Percentiles rank a stretch among this genome's conserved stretches.
Evolutionary conservation across 2,329 filamentous ascomycete genomes (phyloP).

Genomic region (Colletotrichum sublineola): DNA sequence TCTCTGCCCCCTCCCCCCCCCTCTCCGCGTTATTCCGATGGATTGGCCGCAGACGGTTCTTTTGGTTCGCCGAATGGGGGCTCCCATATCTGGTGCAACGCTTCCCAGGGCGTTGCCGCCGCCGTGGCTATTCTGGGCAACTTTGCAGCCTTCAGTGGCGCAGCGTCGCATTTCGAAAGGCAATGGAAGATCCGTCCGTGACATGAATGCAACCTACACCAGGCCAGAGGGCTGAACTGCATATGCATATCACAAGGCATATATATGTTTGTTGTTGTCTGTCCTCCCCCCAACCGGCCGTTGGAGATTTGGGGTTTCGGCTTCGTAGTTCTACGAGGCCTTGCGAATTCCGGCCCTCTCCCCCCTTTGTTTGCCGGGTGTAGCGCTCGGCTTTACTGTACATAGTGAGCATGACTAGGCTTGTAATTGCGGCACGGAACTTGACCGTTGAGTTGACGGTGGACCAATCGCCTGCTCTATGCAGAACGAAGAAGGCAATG

Average conservation of each 20-base stretch:
- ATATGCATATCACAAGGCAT: not conserved
- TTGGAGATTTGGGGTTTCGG: not conserved
- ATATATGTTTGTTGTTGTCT: too few species aligned
- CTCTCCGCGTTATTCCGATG: not conserved
- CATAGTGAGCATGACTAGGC: not conserved
- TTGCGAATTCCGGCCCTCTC: not conserved
- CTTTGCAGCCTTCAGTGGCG: not conserved
- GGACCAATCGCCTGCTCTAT: too few species aligned
- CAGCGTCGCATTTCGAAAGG: not conserved
- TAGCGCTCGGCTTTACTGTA: not conserved
- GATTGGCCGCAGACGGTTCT: not conserved
- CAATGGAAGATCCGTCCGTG: not conserved
- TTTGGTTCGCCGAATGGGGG: constrained; percentile 3
- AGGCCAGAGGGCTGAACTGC: not conserved
- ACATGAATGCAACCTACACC: not conserved
- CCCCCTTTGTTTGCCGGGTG: not conserved
- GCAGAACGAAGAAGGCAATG: not conserved
- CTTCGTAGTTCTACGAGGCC: not conserved
- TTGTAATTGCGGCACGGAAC: not conserved
- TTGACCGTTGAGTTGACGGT: not conserved
- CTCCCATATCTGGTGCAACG: constrained; percentile 20
- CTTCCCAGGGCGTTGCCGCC: constrained; percentile 16
- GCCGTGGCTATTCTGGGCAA: not conserved
- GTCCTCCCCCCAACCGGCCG: not conserved
- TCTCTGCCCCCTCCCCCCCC: not conserved